These are phyloP conservation scores for Paracoccidioides brasiliensis DNA, from an alignment of 2,329 filamentous ascomycete genomes.

Conservation along the genomic window DNA sequence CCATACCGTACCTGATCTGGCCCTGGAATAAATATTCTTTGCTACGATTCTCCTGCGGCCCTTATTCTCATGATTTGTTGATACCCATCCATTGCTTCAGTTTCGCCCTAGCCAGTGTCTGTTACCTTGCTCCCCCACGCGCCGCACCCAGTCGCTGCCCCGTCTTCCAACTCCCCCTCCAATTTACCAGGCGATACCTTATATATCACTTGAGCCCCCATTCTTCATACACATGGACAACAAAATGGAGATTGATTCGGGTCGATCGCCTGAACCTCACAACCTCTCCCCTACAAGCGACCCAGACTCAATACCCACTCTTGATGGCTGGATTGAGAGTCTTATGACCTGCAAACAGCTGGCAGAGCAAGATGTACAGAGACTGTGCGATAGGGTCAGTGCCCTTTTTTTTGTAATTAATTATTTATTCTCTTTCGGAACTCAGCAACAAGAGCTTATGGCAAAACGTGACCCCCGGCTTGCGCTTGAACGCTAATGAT, in stretches of 20 bases:
- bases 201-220: conserved; percentile 10
- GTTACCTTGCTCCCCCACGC: neutral
- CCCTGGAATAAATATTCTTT: neutral
- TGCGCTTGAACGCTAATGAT: conserved; percentile 3
- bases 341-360: conserved; percentile 99
- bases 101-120: neutral
- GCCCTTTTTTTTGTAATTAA: conserved; percentile 1
- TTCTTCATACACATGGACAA: conserved; percentile 57
- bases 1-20: neutral
- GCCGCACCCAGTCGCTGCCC: neutral
- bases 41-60: neutral
- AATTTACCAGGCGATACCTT: conserved; percentile 1
- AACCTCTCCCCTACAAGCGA: conserved; percentile 66
- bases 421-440: neutral
- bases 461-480: neutral
- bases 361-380: conserved; percentile 83
- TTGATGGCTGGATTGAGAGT: conserved; percentile 97
- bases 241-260: conserved; percentile 93
- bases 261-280: conserved; percentile 65
- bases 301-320: conserved; percentile 76
- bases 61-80: conserved; percentile 8
- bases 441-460: too few relatives aligned
- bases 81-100: conserved; percentile 3
- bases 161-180: conserved; percentile 4
- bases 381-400: conserved; percentile 91